Conservation (phyloP, 1,284 basidiomycete species). For the Porodaedalea pini region DNA sequence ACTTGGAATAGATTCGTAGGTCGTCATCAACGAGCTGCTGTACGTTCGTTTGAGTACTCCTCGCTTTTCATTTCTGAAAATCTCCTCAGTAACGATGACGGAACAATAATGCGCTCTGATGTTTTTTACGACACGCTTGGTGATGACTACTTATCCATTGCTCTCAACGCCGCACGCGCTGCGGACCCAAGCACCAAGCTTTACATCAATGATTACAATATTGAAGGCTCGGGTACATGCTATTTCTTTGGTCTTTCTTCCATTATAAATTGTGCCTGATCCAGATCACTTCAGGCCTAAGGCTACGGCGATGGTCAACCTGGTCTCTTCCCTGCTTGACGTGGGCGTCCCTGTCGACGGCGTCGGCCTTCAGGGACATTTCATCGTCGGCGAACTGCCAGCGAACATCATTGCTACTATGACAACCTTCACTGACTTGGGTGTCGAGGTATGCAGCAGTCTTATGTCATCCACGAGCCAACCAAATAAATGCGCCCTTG, state of each 20-base stretch:
- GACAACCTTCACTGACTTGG: constrained; percentile 43
- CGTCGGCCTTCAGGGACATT: constrained; percentile 47
- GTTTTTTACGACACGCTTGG: constrained; percentile 37
- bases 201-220: constrained; percentile 36
- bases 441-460: constrained; percentile 42
- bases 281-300: constrained; percentile 32
- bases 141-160: constrained; percentile 33
- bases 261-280: background rate
- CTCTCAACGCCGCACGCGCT: constrained; percentile 34
- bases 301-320: constrained; percentile 42
- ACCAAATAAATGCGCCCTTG: background rate
- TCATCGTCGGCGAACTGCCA: constrained; percentile 47
- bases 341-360: constrained; percentile 46
- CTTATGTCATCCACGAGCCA: constrained; percentile 15
- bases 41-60: background rate
- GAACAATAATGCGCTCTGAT: constrained; percentile 31
- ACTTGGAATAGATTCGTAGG: constrained; percentile 15
- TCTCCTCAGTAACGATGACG: constrained; percentile 32
- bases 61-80: background rate
- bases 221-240: constrained; percentile 27
- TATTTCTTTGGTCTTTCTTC: background rate
- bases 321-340: constrained; percentile 40
- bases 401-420: constrained; percentile 40
- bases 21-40: constrained; percentile 20
- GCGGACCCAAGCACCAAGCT: constrained; percentile 35